Evolutionary conservation across 139 green algal species (phyloP).

Genomic region (Edaphochlamys debaryana): DNA sequence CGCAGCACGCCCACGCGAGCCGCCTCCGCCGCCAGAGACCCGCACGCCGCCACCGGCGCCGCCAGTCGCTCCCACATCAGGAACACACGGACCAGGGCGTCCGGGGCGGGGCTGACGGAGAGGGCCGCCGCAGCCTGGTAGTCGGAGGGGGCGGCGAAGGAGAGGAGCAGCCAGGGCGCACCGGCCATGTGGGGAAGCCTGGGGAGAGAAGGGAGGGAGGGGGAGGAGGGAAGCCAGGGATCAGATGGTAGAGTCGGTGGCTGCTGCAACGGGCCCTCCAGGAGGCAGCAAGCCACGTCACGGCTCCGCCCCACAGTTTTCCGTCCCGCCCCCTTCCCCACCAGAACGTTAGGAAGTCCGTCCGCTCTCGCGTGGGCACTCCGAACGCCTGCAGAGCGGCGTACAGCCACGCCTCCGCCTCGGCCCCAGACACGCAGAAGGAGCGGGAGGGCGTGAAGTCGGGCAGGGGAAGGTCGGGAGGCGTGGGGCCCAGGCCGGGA

Average conservation of each 20-base stretch:
- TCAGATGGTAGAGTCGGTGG: no score
- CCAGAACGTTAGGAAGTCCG: conserved; percentile 20
- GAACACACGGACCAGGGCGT: conserved; percentile 8
- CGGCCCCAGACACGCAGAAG: conserved; percentile 11
- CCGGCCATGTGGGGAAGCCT: conserved; percentile 21
- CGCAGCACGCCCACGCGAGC: not conserved
- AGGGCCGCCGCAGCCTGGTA: not conserved
- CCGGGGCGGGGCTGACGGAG: not conserved
- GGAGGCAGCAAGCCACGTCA: no score
- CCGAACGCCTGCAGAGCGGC: conserved; percentile 1
- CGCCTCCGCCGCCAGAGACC: not conserved
- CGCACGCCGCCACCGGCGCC: not conserved
- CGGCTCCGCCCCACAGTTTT: no score
- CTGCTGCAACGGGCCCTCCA: no score
- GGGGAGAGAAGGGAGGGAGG: no score
- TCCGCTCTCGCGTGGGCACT: conserved; percentile 1
- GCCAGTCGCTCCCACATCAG: conserved; percentile 18
- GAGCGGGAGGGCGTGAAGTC: not conserved
- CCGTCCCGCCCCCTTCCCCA: no score
- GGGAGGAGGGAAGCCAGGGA: not conserved
- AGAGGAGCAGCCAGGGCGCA: not conserved
- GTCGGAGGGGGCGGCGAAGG: not conserved
- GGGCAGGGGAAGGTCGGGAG: conserved; percentile 10
- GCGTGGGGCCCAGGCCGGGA: conserved; percentile 8
- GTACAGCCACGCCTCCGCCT: conserved; percentile 14